Conservation (phyloP, 139 green algal genomes). For the Coelastrella sp. region DNA sequence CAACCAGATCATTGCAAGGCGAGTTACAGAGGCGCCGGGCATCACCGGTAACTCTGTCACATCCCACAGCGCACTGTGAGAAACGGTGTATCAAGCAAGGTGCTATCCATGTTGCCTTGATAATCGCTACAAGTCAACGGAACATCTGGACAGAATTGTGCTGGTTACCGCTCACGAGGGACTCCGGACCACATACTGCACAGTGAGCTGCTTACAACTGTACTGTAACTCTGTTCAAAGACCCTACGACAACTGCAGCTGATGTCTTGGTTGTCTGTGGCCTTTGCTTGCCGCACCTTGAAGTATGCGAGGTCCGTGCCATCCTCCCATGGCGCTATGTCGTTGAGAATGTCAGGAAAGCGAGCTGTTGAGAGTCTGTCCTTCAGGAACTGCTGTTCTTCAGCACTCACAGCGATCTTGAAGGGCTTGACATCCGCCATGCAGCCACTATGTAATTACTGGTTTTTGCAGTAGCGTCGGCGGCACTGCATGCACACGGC, state of each 20-base stretch:
- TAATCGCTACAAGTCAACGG: no score
- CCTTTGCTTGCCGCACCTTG: slow-evolving; percentile 6
- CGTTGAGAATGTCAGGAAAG: slow-evolving; percentile 14
- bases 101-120: no score
- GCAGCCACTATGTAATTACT: not conserved
- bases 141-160: no score
- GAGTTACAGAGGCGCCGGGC: not conserved
- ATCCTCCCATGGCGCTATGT: slow-evolving; percentile 39
- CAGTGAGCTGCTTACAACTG: no score
- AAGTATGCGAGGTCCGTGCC: slow-evolving; percentile 38
- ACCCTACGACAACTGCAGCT: not conserved
- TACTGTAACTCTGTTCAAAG: not conserved
- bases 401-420: not conserved
- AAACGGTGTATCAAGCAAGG: no score
- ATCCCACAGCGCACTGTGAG: not conserved
- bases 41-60: not conserved
- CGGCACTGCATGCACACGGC: not conserved
- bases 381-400: slow-evolving; percentile 21
- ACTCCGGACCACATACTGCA: not conserved
- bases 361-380: not conserved
- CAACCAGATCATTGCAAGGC: not conserved
- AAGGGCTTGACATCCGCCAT: not conserved
- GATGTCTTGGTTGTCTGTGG: not conserved
- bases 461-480: not conserved
- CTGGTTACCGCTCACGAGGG: no score